These are phyloP conservation scores for Populus davidiana DNA, from an alignment of 345 rosid genomes.

Conservation along the genomic window DNA sequence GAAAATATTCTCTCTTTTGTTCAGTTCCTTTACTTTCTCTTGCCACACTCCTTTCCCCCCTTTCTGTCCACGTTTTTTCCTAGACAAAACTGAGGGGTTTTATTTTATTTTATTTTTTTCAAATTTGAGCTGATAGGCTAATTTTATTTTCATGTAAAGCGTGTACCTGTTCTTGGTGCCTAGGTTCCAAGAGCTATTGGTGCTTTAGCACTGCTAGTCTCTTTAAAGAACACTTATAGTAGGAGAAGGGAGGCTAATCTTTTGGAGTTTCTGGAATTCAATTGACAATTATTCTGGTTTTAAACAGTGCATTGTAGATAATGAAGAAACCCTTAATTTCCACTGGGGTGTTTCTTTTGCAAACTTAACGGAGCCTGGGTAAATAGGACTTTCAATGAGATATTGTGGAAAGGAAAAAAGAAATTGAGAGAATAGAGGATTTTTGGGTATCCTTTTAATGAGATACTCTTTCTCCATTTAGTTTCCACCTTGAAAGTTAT, in stretches of 20 bases:
- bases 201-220: neutral
- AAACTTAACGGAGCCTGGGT: neutral
- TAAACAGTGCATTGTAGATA: neutral
- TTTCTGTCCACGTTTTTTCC: neutral
- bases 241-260: neutral
- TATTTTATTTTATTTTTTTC: neutral
- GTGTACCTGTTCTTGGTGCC: neutral
- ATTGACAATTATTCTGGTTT: neutral
- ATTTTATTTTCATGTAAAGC: neutral
- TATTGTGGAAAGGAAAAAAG: neutral
- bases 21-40: neutral
- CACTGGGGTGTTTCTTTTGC: neutral
- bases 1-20: neutral
- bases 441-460: neutral
- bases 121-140: neutral
- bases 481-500: neutral
- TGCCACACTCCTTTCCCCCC: neutral
- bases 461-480: neutral
- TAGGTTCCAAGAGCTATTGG: neutral
- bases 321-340: neutral
- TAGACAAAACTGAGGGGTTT: neutral
- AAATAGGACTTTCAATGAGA: neutral
- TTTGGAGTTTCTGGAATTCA: neutral
- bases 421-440: neutral
- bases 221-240: neutral